A percentile compares a stretch with the other conserved stretches of the same genome.
Evolutionary conservation across 106 monocot species (phyloP).

Genomic region (Posidonia australis): DNA sequence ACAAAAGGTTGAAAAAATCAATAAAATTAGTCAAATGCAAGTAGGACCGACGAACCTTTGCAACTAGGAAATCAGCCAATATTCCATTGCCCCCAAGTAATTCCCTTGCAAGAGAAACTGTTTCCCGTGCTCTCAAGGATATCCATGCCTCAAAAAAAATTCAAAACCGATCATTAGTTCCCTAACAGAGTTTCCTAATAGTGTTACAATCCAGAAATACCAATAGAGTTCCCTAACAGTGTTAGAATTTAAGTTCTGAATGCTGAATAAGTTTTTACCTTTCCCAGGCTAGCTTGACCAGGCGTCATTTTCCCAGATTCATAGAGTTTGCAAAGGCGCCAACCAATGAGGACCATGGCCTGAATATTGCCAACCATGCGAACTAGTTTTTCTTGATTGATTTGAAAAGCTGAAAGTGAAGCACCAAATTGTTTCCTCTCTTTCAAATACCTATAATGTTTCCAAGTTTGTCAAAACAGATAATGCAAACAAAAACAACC

Average conservation of each 20-base stretch:
- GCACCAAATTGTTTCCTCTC: constrained; percentile 96
- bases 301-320: constrained; percentile 95
- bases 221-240: neutral
- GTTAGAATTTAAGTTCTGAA: neutral
- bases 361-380: constrained; percentile 95
- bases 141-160: constrained; percentile 59
- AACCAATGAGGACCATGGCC: constrained; percentile 88
- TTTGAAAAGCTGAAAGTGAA: constrained; percentile 78
- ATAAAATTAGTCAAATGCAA: neutral
- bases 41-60: constrained; percentile 46
- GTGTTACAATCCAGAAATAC: too few species aligned
- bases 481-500: neutral
- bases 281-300: constrained; percentile 85
- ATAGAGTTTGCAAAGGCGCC: constrained; percentile 93
- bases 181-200: neutral
- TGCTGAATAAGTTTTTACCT: constrained; percentile 26
- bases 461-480: neutral
- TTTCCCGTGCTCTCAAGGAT: constrained; percentile 65
- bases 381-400: constrained; percentile 85
- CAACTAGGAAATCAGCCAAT: constrained; percentile 86
- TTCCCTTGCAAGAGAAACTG: constrained; percentile 74
- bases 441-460: constrained; percentile 55
- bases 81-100: constrained; percentile 94
- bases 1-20: neutral
- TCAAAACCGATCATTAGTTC: neutral